Evolutionary conservation across 768 basidiomycete genomes (phyloP).

Genomic region (Sporobolomyces roseus): DNA sequence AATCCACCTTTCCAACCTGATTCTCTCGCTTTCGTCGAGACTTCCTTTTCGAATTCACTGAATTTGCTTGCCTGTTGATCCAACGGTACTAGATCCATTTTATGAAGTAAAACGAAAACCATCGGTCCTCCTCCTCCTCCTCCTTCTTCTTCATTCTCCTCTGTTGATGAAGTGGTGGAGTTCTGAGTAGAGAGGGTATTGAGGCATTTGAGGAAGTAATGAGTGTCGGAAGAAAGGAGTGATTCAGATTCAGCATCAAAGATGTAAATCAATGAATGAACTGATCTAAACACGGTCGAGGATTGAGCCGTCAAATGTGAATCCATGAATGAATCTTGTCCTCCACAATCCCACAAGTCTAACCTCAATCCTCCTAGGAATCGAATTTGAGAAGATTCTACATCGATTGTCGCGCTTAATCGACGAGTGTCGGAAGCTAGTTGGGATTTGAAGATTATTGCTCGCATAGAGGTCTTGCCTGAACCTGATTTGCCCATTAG

Average conservation of each 20-base stretch:
- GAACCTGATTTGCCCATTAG: slow-evolving; percentile 87
- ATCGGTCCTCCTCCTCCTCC: slow-evolving; percentile 57
- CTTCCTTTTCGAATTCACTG: slow-evolving; percentile 39
- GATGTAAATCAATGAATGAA: slow-evolving; percentile 96
- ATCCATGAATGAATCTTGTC: slow-evolving; percentile 96
- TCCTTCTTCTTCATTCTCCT: neutral
- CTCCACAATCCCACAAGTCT: slow-evolving; percentile 98
- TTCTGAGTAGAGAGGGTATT: slow-evolving; percentile 63
- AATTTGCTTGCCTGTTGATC: slow-evolving; percentile 48
- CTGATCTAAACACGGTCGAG: slow-evolving; percentile 91
- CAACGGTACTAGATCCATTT: slow-evolving; percentile 81
- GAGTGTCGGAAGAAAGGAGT: slow-evolving; percentile 70
- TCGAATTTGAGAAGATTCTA: slow-evolving; percentile 94
- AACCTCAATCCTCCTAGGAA: slow-evolving; percentile 94
- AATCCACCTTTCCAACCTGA: slow-evolving; percentile 55
- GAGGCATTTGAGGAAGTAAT: slow-evolving; percentile 88
- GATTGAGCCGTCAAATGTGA: slow-evolving; percentile 88
- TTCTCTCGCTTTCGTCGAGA: slow-evolving; percentile 55
- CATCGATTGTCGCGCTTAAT: slow-evolving; percentile 93
- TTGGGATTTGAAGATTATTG: slow-evolving; percentile 96
- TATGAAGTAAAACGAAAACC: slow-evolving; percentile 88
- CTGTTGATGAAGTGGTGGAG: neutral
- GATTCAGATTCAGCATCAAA: slow-evolving; percentile 90
- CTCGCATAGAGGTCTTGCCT: slow-evolving; percentile 88
- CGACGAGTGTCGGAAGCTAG: slow-evolving; percentile 85